Conservation (phyloP, 2,329 filamentous ascomycete species). For the Pseudogymnoascus sp. region DNA sequence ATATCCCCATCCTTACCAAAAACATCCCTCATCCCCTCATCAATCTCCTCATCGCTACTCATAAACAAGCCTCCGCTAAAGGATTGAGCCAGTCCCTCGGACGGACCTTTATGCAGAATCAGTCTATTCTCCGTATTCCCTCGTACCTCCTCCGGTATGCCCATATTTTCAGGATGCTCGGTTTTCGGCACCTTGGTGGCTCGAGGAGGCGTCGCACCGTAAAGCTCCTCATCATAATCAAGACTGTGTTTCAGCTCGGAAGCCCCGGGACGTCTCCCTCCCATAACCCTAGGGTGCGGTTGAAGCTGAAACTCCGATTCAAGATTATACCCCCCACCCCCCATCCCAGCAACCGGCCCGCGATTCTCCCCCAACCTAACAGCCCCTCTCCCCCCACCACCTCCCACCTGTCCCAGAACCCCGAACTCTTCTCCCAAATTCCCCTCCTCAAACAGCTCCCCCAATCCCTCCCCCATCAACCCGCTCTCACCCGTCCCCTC, state of each 20-base stretch:
- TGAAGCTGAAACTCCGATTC: neutral
- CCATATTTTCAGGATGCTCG: neutral
- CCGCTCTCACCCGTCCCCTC: neutral
- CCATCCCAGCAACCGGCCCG: neutral
- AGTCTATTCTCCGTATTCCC: neutral
- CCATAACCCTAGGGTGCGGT: neutral
- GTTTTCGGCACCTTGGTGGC: neutral
- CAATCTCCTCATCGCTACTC: neutral
- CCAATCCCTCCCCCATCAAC: neutral
- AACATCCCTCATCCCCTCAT: neutral
- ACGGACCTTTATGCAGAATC: neutral
- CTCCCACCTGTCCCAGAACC: neutral
- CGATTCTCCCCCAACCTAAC: neutral
- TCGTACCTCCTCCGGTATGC: accelerated
- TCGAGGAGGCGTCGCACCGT: neutral
- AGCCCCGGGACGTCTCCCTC: accelerated
- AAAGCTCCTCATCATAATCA: neutral
- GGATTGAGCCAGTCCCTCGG: neutral
- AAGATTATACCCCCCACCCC: neutral
- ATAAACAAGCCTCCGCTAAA: neutral
- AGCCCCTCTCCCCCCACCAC: neutral
- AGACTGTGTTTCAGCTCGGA: neutral
- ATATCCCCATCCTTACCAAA: neutral
- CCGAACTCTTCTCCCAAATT: neutral
- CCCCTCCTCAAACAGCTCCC: neutral